These are phyloP conservation scores for Ceratobasidium sp. DNA, from an alignment of 1,284 basidiomycete genomes.

Conservation along the genomic window DNA sequence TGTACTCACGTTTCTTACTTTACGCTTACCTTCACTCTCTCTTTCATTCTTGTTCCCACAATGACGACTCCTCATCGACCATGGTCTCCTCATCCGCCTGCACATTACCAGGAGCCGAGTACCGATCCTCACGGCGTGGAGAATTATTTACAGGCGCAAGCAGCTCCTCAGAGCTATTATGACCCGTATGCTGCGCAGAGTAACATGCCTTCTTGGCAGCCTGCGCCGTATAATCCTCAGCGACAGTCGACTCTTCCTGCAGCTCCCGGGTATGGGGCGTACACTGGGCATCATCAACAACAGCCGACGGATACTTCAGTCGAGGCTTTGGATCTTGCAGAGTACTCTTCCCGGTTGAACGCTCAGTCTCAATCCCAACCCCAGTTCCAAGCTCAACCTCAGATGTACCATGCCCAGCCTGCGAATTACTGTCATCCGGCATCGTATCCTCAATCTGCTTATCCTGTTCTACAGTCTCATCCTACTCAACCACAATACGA, in stretches of 20 bases:
- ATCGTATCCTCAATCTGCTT: slow-evolving; percentile 4
- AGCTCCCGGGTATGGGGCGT: slow-evolving; percentile 11
- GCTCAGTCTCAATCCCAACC: slow-evolving; percentile 17
- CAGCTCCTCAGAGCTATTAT: slow-evolving; percentile 1
- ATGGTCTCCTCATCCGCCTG: slow-evolving; percentile 39
- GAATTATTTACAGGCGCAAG: slow-evolving; percentile 22
- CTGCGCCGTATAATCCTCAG: not conserved
- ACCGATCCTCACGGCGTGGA: slow-evolving; percentile 32
- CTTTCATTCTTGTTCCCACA: slow-evolving; percentile 11
- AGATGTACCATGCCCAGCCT: slow-evolving; percentile 9
- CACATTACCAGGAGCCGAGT: slow-evolving; percentile 36
- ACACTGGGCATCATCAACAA: slow-evolving; percentile 12
- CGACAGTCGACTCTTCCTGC: slow-evolving; percentile 26
- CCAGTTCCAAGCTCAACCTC: slow-evolving; percentile 24
- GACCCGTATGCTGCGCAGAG: slow-evolving; percentile 36
- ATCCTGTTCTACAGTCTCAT: slow-evolving; percentile 26
- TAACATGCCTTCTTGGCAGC: slow-evolving; percentile 21
- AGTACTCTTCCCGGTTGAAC: slow-evolving; percentile 24
- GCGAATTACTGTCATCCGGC: slow-evolving; percentile 2
- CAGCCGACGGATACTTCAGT: slow-evolving; percentile 42
- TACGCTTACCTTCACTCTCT: not conserved
- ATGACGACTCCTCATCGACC: slow-evolving; percentile 30
- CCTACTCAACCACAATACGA: not conserved
- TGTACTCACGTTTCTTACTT: not conserved
- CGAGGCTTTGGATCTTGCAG: slow-evolving; percentile 33